These are phyloP conservation scores for Pseudocercospora ulei DNA, from an alignment of 2,329 filamentous ascomycete species.

Conservation along the genomic window DNA sequence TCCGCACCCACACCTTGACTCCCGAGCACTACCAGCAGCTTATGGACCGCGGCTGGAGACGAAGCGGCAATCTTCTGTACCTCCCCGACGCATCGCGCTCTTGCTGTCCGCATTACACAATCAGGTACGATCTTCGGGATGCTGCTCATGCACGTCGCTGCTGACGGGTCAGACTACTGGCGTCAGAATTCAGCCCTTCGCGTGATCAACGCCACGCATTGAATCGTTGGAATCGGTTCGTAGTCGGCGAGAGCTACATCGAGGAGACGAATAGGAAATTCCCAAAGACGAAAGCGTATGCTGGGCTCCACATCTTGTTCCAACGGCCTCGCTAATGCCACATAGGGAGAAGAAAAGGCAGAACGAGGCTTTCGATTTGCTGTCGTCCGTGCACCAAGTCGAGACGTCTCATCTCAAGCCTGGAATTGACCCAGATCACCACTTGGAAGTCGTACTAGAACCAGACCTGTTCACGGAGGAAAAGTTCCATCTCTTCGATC, in stretches of 20 bases:
- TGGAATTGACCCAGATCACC: conserved; percentile 51
- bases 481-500: conserved; percentile 61
- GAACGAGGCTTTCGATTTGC: conserved; percentile 58
- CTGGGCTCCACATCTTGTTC: conserved; percentile 1
- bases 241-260: conserved; percentile 59
- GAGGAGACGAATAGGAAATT: conserved; percentile 54
- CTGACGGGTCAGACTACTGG: conserved; percentile 48
- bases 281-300: conserved; percentile 58
- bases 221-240: conserved; percentile 64
- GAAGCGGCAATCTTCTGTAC: conserved; percentile 57
- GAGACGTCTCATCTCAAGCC: conserved; percentile 48
- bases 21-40: conserved; percentile 61
- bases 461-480: conserved; percentile 61
- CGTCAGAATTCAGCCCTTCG: conserved; percentile 53
- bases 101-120: conserved; percentile 87
- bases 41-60: conserved; percentile 67
- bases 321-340: background rate
- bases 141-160: background rate
- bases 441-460: conserved; percentile 61
- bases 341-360: conserved; percentile 50
- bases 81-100: conserved; percentile 66
- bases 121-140: conserved; percentile 40
- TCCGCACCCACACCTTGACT: conserved; percentile 51
- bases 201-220: conserved; percentile 65
- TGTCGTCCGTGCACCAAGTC: conserved; percentile 58